Base-by-base conservation (phyloP, 148 eudicot species). In the Chenopodium formosanum region DNA sequence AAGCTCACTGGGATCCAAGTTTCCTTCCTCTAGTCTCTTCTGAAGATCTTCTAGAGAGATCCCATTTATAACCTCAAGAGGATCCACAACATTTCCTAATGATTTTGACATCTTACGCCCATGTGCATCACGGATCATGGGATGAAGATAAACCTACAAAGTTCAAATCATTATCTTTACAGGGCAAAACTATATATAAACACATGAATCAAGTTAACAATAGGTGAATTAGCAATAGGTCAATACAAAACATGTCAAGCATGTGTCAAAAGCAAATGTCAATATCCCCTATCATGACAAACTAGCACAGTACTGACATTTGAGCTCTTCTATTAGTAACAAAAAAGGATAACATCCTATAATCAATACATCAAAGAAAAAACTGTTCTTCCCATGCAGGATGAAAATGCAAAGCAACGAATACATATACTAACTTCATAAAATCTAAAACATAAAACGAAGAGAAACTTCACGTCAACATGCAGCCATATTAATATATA, bases 91-190 rank as follows among this genome's bases (percentile, higher is more conserved):
- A 88, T 95, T 95, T 52, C 99, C 99, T 70, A 94, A 82, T 47
- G 99, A 95, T 87, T 95, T 95, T 77, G 99, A 95, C 99, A 95
- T 95, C 79, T 95, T 95, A 40, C 95, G 92, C 22, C 98, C 99
- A 83, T 92, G 98, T 67, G 98, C 99, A 88, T 95, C 99, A 69
- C 98, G 94, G 73, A 95, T 88, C 99, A 95, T 93, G 32, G 99
- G 99, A 84, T 95, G 99, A 86, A 95, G 85, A 88, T 95, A 94
- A 70, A 95, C 97, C 99, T 95, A 87, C 22, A 77, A 62, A 77
- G 40, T 64, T 20, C 48, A 77, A 71, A 53, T 9, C 14, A 63
- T 2, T 13, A 16, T 32, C 31, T n/a, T 11, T 4, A 56, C 11
- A 11, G 22, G 6, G 75, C 29, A 70, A 2, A 12, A 20, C 37